Conservation (phyloP, 1,284 basidiomycete genomes). For the Pholiota adiposa region DNA sequence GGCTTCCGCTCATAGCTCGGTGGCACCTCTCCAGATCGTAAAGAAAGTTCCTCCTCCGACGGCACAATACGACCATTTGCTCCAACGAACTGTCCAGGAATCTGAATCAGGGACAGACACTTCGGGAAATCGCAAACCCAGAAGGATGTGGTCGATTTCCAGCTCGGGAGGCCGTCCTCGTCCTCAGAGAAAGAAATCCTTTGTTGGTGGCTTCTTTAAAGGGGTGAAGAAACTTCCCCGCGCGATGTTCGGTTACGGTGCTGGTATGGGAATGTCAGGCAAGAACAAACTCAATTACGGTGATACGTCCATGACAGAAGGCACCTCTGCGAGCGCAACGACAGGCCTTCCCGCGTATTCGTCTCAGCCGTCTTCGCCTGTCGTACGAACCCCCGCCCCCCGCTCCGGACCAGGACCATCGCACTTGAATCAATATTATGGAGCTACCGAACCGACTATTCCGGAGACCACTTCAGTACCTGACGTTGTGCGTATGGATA, state of each 20-base stretch:
- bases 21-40: slow-evolving; percentile 17
- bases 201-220: slow-evolving; percentile 42
- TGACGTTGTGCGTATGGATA: slow-evolving; percentile 19
- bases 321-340: slow-evolving; percentile 29
- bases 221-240: slow-evolving; percentile 37
- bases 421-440: slow-evolving; percentile 23
- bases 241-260: slow-evolving; percentile 33
- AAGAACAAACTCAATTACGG: slow-evolving; percentile 23
- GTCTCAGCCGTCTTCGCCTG: slow-evolving; percentile 35
- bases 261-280: slow-evolving; percentile 21
- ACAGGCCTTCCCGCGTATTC: slow-evolving; percentile 37
- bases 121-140: slow-evolving; percentile 11
- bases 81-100: background rate
- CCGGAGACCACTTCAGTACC: slow-evolving; percentile 19
- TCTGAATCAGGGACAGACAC: background rate
- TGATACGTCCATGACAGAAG: slow-evolving; percentile 18
- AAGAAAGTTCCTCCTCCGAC: slow-evolving; percentile 11
- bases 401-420: slow-evolving; percentile 21
- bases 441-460: slow-evolving; percentile 25
- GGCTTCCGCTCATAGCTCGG: background rate
- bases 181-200: slow-evolving; percentile 25
- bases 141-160: slow-evolving; percentile 7
- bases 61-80: slow-evolving; percentile 4
- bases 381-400: slow-evolving; percentile 1
- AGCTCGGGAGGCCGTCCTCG: slow-evolving; percentile 4